Conservation (phyloP, 306 rosid species). For the Crataegus laevigata region DNA sequence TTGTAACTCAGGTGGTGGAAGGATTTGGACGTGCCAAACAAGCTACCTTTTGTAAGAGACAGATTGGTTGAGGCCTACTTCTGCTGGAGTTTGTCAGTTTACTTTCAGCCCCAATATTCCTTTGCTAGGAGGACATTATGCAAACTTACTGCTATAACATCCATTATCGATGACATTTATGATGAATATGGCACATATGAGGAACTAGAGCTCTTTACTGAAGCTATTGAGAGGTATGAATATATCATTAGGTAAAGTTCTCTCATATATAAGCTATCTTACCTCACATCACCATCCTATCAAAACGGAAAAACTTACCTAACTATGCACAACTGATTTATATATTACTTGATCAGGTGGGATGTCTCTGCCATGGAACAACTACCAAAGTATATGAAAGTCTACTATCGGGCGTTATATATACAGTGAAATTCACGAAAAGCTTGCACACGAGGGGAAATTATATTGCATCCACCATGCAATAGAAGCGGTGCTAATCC, state of each 20-base stretch:
- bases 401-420: neutral
- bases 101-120: slow-evolving; percentile 14
- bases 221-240: neutral
- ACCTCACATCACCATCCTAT: no score
- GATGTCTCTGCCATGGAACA: neutral
- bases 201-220: neutral
- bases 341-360: neutral
- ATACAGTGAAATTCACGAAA: neutral
- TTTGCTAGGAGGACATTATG: slow-evolving; percentile 17
- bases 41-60: slow-evolving; percentile 28
- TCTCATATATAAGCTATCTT: no score
- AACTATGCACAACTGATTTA: neutral
- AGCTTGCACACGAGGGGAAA: neutral
- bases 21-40: slow-evolving; percentile 17
- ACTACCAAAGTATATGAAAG: neutral
- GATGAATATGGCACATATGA: neutral
- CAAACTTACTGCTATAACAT: slow-evolving; percentile 1
- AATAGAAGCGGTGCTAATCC: neutral
- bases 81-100: slow-evolving; percentile 25
- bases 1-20: slow-evolving; percentile 40
- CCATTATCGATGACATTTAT: neutral
- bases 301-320: no score
- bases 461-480: neutral
- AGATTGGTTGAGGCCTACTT: slow-evolving; percentile 40
- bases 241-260: no score